A percentile compares a stretch with the other conserved stretches of the same genome.
Evolutionary conservation across 75 land plant genomes (phyloP).

Genomic region (Selaginella moellendorffii): DNA sequence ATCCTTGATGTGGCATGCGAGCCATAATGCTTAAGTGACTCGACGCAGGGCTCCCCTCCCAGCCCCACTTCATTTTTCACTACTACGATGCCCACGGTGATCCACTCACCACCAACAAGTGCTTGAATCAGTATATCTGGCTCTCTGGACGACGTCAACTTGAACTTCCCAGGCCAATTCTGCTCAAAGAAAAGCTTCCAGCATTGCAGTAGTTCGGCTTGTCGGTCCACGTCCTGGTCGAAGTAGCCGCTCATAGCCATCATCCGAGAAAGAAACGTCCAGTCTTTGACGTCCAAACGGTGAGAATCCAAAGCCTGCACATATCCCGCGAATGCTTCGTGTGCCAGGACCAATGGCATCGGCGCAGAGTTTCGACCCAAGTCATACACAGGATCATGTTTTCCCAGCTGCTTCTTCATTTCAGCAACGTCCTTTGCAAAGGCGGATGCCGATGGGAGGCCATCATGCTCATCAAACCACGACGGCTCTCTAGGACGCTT

Average conservation of each 20-base stretch:
- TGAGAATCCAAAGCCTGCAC: neutral
- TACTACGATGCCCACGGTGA: neutral
- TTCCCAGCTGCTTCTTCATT: neutral
- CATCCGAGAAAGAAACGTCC: neutral
- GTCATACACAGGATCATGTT: neutral
- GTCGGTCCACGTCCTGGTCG: neutral
- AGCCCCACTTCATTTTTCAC: no score
- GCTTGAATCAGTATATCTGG: no score
- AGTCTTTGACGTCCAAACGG: neutral
- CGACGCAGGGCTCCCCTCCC: neutral
- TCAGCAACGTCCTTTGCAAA: neutral
- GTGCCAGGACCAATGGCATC: neutral
- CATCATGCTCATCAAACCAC: no score
- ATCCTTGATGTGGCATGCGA: neutral
- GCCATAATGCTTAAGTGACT: neutral
- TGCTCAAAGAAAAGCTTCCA: neutral
- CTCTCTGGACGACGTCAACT: no score
- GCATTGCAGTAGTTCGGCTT: neutral
- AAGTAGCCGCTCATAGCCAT: neutral
- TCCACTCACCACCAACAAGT: no score
- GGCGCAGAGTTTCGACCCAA: neutral
- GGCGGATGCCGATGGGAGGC: neutral
- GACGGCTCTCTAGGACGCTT: neutral
- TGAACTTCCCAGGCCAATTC: slow-evolving; percentile 2
- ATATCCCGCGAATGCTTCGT: neutral